phyloP scores from a whole-genome alignment of 179 eudicot genomes.

The Monotropa hypopitys region DNA sequence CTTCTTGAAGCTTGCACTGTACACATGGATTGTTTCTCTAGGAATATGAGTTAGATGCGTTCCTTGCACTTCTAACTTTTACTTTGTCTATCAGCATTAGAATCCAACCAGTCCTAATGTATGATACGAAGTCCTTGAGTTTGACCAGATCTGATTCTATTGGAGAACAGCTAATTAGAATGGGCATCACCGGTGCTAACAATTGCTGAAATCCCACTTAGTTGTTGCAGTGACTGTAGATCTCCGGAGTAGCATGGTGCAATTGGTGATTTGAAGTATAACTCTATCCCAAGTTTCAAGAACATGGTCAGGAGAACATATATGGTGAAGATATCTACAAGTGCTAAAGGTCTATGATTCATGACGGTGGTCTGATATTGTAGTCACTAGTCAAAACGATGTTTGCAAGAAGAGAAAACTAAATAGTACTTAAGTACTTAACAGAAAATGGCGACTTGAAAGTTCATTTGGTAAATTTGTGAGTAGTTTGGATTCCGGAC shows the following conservation, averaged over 20 bases:
- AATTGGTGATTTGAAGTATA: neutral
- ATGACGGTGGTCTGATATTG: neutral
- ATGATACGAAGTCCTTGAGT: neutral
- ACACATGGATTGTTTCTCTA: neutral
- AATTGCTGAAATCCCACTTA: neutral
- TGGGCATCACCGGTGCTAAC: neutral
- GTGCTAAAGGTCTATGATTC: neutral
- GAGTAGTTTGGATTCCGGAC: neutral
- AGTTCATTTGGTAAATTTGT: neutral
- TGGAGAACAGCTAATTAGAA: neutral
- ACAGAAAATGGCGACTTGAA: neutral
- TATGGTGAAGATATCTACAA: neutral
- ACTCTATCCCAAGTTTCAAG: neutral
- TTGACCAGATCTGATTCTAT: neutral
- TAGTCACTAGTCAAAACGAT: neutral
- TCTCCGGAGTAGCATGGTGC: neutral
- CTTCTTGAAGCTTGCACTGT: neutral
- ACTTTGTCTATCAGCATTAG: neutral
- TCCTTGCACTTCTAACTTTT: neutral
- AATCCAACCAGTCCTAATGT: neutral
- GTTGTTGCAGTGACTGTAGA: neutral
- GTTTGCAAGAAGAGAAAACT: neutral
- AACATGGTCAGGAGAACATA: conserved; percentile 1
- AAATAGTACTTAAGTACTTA: neutral
- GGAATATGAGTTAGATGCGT: neutral